Percentiles rank a stretch among this genome's conserved stretches.
These are phyloP conservation scores for Aspergillus vadensis DNA, from an alignment of 2,329 filamentous ascomycete species.

Conservation along the genomic window DNA sequence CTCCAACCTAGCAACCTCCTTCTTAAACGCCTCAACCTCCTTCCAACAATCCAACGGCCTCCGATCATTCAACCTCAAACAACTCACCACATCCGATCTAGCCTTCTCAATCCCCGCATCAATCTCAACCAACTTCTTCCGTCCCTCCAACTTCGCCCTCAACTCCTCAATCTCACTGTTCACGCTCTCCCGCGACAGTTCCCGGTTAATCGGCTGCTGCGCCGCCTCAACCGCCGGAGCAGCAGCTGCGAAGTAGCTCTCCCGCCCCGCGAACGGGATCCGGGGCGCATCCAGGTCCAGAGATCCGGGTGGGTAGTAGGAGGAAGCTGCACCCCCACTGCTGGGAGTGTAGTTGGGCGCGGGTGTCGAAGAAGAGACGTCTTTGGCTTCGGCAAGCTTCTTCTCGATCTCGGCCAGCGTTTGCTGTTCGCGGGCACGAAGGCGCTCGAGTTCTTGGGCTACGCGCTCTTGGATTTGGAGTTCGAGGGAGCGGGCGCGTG, in stretches of 20 bases:
- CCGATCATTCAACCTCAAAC: conserved; percentile 80
- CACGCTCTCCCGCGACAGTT: conserved; percentile 56
- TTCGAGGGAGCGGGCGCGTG: conserved; percentile 79
- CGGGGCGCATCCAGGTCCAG: conserved; percentile 45
- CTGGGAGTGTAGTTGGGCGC: conserved; percentile 31
- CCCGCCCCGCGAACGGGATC: conserved; percentile 46
- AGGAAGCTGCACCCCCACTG: conserved; percentile 15
- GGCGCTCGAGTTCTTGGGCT: conserved; percentile 76
- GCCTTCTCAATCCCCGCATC: conserved; percentile 74
- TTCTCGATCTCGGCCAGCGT: conserved; percentile 70
- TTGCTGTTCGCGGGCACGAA: conserved; percentile 69
- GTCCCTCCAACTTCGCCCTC: conserved; percentile 59
- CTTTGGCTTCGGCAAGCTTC: conserved; percentile 51
- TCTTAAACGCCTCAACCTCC: conserved; percentile 89
- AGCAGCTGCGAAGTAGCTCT: conserved; percentile 31
- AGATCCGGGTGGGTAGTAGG: conserved; percentile 31
- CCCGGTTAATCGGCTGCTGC: conserved; percentile 37
- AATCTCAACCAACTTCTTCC: conserved; percentile 63
- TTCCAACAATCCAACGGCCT: conserved; percentile 91
- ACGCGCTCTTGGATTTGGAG: conserved; percentile 87
- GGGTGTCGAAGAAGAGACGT: conserved; percentile 20
- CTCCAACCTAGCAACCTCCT: conserved; percentile 83
- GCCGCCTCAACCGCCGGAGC: conserved; percentile 15
- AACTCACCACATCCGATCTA: conserved; percentile 74
- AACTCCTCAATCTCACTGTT: conserved; percentile 60